A percentile compares a stretch with the other conserved stretches of the same genome.
Evolutionary conservation across 768 basidiomycete species (phyloP).

Genomic region (Crucibulum laeve): DNA sequence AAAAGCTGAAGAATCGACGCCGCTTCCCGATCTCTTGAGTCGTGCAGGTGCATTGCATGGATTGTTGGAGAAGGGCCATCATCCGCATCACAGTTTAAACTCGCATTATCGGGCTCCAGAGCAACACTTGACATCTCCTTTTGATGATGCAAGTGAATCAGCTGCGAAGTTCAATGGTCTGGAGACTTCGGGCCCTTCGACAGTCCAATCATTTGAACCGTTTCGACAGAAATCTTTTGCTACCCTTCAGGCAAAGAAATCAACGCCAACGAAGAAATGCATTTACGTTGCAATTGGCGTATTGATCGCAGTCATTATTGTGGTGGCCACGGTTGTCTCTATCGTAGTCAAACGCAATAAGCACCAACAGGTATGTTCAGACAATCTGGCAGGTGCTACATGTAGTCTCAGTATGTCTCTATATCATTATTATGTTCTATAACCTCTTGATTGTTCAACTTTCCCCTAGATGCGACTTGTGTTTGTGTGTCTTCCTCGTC

Average conservation of each 20-base stretch:
- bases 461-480: slow-evolving; percentile 53
- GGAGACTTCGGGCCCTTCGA: no score
- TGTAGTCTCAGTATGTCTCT: slow-evolving; percentile 52
- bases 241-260: no score
- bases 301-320: slow-evolving; percentile 26
- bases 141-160: slow-evolving; percentile 12
- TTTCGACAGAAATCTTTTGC: no score
- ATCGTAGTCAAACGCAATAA: slow-evolving; percentile 32
- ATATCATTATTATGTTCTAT: background rate
- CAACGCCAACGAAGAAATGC: no score
- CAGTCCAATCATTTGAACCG: no score
- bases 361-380: slow-evolving; percentile 26
- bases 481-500: slow-evolving; percentile 44
- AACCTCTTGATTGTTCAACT: slow-evolving; percentile 4
- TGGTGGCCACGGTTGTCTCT: slow-evolving; percentile 36
- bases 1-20: slow-evolving; percentile 39
- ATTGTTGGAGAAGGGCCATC: slow-evolving; percentile 50
- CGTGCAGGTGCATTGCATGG: slow-evolving; percentile 43
- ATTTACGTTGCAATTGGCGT: no score
- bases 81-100: slow-evolving; percentile 43
- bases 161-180: no score
- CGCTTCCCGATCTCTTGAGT: slow-evolving; percentile 48
- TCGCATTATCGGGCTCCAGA: slow-evolving; percentile 13
- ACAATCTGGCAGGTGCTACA: slow-evolving; percentile 39
- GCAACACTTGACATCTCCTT: slow-evolving; percentile 13